These are phyloP conservation scores for Coemansia sp. DNA, from an alignment of 192 early-diverging fungal species.

Conservation along the genomic window DNA sequence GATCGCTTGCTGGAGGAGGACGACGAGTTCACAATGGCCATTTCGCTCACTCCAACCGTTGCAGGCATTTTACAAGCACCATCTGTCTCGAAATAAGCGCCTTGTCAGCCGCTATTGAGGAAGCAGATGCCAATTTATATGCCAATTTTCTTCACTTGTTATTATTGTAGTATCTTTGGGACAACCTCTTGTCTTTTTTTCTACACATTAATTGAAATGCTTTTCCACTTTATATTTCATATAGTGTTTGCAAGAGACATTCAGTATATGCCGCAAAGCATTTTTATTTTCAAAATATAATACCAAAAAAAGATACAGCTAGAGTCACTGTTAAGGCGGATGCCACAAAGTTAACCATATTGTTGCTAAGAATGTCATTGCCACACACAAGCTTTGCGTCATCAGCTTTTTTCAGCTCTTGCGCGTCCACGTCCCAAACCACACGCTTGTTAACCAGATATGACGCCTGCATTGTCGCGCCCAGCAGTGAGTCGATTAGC, in stretches of 20 bases:
- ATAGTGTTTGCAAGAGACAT: too few relatives aligned
- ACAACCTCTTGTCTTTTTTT: too few relatives aligned
- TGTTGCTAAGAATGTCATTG: constrained; percentile 72
- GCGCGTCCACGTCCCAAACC: constrained; percentile 58
- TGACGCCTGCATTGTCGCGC: constrained; percentile 73
- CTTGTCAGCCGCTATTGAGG: background rate
- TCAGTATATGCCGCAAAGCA: too few relatives aligned
- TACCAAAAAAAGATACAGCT: constrained; percentile 8
- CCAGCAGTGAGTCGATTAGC: constrained; percentile 78
- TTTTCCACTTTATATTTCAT: too few relatives aligned
- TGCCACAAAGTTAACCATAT: constrained; percentile 60
- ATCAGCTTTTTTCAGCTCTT: constrained; percentile 47
- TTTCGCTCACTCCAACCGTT: constrained; percentile 42
- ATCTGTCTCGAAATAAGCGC: background rate
- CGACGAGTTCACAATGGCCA: constrained; percentile 50
- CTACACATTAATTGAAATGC: too few relatives aligned
- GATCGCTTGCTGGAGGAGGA: constrained; percentile 47
- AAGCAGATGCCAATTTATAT: too few relatives aligned
- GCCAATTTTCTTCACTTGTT: too few relatives aligned
- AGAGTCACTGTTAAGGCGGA: constrained; percentile 32
- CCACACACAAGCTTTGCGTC: constrained; percentile 65
- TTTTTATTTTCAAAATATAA: constrained; percentile 4
- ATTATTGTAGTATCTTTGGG: too few relatives aligned
- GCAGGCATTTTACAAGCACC: constrained; percentile 20
- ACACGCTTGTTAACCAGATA: constrained; percentile 61